Base-by-base conservation (phyloP, 495 filamentous ascomycete species). In the Emericellopsis terricola region DNA sequence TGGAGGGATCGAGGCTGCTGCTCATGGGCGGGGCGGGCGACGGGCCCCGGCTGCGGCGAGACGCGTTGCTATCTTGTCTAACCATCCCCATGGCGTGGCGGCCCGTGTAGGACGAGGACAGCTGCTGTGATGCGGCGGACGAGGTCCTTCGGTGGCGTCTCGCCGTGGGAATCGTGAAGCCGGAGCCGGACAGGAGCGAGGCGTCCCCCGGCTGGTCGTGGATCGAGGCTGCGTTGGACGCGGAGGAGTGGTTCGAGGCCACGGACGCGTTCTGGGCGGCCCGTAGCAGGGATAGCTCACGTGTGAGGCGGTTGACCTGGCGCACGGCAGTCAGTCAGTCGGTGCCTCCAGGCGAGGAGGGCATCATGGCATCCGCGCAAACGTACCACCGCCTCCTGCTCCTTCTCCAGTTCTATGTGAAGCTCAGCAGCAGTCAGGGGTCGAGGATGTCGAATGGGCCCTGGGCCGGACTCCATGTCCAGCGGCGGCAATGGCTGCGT, bases 381-480 rank as follows among this genome's bases (percentile, higher is more conserved):
- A 19, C 70, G 36, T 66, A 87, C 86, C 46, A 93, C 75, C n/a
- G 81, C 78, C 51, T 94, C 86, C 47, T 94, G 86, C 46, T 93
- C 86, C 47, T 86, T 83, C 56, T 94, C 86, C 24, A 92, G 62
- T 51, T 86, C 71, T 41, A 77, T 56, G 55, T 93, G 83, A 26
- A 94, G 60, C 48, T 93, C 86, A 2, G 80, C 80, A 8, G 83
- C 76, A 0, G 86, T 92, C 40, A 92, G 52, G 0, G 84, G 86
- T 31, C 80, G 68, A 0, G 85, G 83, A 43, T 87, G 84, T 43
- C 86, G 73, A 41, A 84, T 38, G 39, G 69, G 83, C 14, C 67
- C 83, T 53, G 77, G 75, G 3, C 72, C 73, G 15, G 61, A 47
- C 31, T 65, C 70, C 27, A 71, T 65, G 13, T 65, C 68, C 3